phyloP scores from a whole-genome alignment of 768 basidiomycete genomes.

The Strobilomyces echinocephalus region DNA sequence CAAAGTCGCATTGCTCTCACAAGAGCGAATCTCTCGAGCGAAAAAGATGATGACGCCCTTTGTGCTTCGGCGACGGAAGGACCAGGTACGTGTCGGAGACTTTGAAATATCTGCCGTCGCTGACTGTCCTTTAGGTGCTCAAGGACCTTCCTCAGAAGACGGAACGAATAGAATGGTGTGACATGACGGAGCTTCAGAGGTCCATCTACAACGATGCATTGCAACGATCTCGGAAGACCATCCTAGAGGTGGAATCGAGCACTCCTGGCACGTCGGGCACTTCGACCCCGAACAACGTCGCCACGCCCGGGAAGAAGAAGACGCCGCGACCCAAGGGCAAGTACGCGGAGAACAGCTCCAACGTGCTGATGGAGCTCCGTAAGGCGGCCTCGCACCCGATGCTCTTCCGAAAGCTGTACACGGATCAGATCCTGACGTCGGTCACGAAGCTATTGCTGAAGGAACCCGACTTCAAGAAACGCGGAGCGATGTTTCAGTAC shows the following conservation, averaged over 20 bases:
- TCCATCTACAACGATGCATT: conserved; percentile 84
- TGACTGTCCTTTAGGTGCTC: conserved; percentile 55
- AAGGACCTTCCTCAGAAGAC: conserved; percentile 90
- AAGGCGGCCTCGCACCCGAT: conserved; percentile 97
- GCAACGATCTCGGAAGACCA: conserved; percentile 76
- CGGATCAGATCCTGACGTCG: conserved; percentile 65
- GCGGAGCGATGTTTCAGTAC: conserved; percentile 70
- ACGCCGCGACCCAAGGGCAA: conserved; percentile 55
- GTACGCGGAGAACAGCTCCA: conserved; percentile 78
- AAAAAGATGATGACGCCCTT: conserved; percentile 99
- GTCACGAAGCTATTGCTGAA: conserved; percentile 83
- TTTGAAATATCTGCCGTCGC: neutral
- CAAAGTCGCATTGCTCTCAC: conserved; percentile 80
- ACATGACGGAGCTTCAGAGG: conserved; percentile 79
- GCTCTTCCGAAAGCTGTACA: conserved; percentile 85
- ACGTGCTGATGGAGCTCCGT: conserved; percentile 95
- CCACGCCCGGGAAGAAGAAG: conserved; percentile 30
- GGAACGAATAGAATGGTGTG: conserved; percentile 93
- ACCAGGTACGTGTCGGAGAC: conserved; percentile 56
- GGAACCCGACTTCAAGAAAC: conserved; percentile 87
- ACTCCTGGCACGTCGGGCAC: conserved; percentile 29
- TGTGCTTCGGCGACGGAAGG: conserved; percentile 93
- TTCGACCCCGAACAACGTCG: conserved; percentile 25
- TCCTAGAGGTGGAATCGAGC: conserved; percentile 44
- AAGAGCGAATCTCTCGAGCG: conserved; percentile 89